Conservation (phyloP, 2,329 filamentous ascomycete genomes). For the Fusarium liriodendri region DNA sequence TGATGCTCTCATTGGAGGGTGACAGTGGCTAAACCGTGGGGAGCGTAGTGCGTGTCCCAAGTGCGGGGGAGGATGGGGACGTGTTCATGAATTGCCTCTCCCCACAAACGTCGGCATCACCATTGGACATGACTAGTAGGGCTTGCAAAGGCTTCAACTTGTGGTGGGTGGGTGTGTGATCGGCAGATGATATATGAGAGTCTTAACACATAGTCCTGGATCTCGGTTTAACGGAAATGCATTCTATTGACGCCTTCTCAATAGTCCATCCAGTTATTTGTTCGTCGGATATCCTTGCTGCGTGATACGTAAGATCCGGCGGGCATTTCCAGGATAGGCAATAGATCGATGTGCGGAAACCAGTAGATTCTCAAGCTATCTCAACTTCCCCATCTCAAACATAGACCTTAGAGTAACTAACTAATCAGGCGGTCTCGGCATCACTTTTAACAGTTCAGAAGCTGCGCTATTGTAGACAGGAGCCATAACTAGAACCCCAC, state of each 20-base stretch:
- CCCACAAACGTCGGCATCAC: neutral
- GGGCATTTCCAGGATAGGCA: neutral
- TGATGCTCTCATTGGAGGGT: neutral
- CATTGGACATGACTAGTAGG: neutral
- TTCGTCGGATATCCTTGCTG: neutral
- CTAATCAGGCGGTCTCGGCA: neutral
- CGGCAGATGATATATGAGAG: neutral
- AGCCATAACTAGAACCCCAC: neutral
- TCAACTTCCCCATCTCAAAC: neutral
- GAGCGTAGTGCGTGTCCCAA: neutral
- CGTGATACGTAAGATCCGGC: neutral
- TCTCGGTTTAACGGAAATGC: neutral
- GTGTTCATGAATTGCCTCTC: neutral
- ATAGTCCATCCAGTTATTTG: neutral
- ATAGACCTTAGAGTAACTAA: neutral
- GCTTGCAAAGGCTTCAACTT: neutral
- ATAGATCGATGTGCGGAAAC: neutral
- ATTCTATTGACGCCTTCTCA: neutral
- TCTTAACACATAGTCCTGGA: neutral
- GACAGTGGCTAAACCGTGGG: neutral
- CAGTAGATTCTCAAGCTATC: neutral
- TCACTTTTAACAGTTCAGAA: neutral
- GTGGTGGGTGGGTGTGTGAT: neutral
- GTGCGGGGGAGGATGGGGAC: slow-evolving; percentile 2
- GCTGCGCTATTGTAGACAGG: neutral